Base-by-base conservation (phyloP, 345 rosid species). In the Ceriops decandra region DNA sequence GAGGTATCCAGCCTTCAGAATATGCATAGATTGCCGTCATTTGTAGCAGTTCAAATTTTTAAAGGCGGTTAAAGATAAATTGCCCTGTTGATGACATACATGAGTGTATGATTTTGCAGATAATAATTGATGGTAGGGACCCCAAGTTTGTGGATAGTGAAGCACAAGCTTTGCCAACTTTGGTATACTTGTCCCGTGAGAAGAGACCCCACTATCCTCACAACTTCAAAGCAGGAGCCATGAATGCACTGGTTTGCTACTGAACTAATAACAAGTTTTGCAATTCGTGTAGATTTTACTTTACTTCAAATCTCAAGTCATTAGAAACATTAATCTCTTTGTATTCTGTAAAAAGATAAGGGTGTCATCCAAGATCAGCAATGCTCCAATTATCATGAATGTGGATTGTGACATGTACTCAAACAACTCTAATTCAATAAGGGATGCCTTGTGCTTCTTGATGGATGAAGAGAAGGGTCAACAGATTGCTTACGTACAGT, bases 401-500 rank as follows among this genome's bases (percentile, higher is more conserved):
- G 51, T 83, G 27, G 87, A 83, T 72, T 85, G 89, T 32, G 86
- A 85, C 70, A 83, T 85, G 89, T 79, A 71, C 69, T 80, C 88
- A 0, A 85, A 79, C 74, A 61, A 80, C 67, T 60, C 87, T 7
- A 74, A 74, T 4, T 58, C 89, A 6, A 57, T 83, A 9, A 63
- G 67, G 60, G 89, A 81, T 1, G 83, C 84, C 0, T 72, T 85
- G 51, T 85, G 89, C 82, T 87, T 92, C 79, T 86, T 92, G 72
- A 73, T 88, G 84, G 96, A 90, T 68, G 95, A 87, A 68, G 68
- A 84, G 57, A 71, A 83, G 35, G 85, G 95, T 20, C 71, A 73
- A 36, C 85, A 85, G 65, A 80, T 87, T 57, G 96, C 89, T 52
- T 90, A 77, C 60, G 91, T 90, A 54, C 96, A 90, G 78, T 86